Evolutionary conservation across 2,329 filamentous ascomycete genomes (phyloP).

Genomic region (Fragosphaeria purpurea): DNA sequence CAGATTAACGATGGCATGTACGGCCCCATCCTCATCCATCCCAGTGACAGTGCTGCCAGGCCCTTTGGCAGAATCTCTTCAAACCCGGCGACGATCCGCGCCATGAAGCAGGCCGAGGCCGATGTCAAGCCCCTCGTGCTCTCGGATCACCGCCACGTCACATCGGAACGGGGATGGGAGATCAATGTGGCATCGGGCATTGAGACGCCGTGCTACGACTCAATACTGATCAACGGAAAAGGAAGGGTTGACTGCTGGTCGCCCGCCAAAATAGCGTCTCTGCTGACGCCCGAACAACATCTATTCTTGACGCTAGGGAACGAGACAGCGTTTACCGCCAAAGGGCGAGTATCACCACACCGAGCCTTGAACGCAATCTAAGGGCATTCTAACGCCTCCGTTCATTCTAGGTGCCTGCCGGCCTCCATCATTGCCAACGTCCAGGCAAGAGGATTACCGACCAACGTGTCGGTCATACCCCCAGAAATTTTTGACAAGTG

Average conservation of each 20-base stretch:
- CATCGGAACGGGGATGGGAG: constrained; percentile 26
- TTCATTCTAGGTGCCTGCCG: constrained; percentile 23
- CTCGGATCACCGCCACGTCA: constrained; percentile 46
- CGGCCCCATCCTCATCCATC: constrained; percentile 43
- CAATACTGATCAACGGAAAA: constrained; percentile 52
- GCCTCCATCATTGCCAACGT: constrained; percentile 29
- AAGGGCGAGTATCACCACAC: constrained; percentile 22
- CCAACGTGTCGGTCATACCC: constrained; percentile 29
- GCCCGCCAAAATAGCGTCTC: constrained; percentile 30
- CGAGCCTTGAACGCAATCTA: no score
- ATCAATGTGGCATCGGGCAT: constrained; percentile 33
- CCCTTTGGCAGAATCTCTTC: constrained; percentile 42
- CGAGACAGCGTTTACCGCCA: constrained; percentile 28
- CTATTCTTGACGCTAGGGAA: constrained; percentile 19
- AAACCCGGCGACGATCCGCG: constrained; percentile 25
- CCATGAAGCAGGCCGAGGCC: constrained; percentile 39
- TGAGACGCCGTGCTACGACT: constrained; percentile 48
- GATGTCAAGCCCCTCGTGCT: constrained; percentile 39
- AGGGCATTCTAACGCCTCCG: no score
- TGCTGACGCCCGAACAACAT: constrained; percentile 23
- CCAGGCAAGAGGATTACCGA: constrained; percentile 15
- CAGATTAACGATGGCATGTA: constrained; percentile 52
- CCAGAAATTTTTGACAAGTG: constrained; percentile 36
- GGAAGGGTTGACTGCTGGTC: constrained; percentile 43
- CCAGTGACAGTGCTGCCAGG: constrained; percentile 20